phyloP scores from a whole-genome alignment of 2,329 filamentous ascomycete genomes.

The Monascus ruber region DNA sequence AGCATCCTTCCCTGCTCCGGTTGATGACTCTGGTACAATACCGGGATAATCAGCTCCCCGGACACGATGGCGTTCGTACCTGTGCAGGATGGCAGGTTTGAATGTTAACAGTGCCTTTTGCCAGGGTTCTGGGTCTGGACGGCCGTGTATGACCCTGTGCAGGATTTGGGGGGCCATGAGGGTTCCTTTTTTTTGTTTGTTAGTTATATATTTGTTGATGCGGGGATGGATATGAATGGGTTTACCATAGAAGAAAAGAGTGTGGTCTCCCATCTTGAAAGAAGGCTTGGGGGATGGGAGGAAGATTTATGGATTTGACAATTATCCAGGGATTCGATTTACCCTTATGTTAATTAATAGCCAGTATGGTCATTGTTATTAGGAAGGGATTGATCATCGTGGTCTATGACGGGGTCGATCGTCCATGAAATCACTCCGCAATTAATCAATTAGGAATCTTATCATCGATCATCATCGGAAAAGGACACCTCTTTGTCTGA shows the following conservation, averaged over 20 bases:
- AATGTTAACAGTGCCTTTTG: constrained; percentile 49
- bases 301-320: too few relatives aligned
- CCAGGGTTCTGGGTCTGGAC: constrained; percentile 38
- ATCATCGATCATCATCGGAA: too few relatives aligned
- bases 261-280: constrained; percentile 35
- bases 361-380: too few relatives aligned
- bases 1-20: constrained; percentile 8
- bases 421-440: too few relatives aligned
- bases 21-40: constrained; percentile 39
- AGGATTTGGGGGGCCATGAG: constrained; percentile 82
- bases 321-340: too few relatives aligned
- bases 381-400: too few relatives aligned
- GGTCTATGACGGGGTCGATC: too few relatives aligned
- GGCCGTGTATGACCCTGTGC: constrained; percentile 68
- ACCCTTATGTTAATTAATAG: too few relatives aligned
- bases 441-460: too few relatives aligned
- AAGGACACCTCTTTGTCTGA: too few relatives aligned
- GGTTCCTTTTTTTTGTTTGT: constrained; percentile 31
- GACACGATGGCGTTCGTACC: constrained; percentile 62
- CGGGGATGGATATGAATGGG: not conserved
- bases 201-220: not conserved
- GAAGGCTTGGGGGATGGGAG: not conserved
- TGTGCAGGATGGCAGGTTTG: constrained; percentile 62
- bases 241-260: constrained; percentile 54
- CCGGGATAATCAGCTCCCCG: constrained; percentile 65